Evolutionary conservation across 208 protist species (phyloP).

Genomic region (Wallacemonas sp.): DNA sequence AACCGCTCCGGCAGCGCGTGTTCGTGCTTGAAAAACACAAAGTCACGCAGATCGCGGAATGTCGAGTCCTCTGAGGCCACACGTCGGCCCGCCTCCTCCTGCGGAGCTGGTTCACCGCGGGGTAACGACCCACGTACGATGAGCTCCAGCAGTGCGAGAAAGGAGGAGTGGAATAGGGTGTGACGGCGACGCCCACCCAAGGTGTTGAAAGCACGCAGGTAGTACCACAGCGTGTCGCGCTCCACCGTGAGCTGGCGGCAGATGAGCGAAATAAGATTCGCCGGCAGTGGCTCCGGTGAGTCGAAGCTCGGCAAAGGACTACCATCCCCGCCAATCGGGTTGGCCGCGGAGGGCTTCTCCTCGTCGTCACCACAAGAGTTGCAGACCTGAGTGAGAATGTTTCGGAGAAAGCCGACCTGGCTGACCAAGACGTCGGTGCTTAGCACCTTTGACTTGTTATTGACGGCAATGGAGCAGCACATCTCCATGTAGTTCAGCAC

Average conservation of each 20-base stretch:
- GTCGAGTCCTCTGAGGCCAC: conserved; percentile 26
- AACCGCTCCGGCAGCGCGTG: conserved; percentile 39
- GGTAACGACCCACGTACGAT: conserved; percentile 22
- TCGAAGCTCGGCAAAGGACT: conserved; percentile 33
- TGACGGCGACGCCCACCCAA: conserved; percentile 48
- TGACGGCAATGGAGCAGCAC: conserved; percentile 35
- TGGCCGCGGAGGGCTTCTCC: neutral
- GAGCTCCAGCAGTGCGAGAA: conserved; percentile 47
- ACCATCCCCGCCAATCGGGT: conserved; percentile 6
- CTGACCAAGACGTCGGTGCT: conserved; percentile 54
- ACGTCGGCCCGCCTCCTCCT: neutral
- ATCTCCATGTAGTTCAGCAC: conserved; percentile 58
- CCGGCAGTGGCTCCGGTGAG: conserved; percentile 28
- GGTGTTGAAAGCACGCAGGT: conserved; percentile 52
- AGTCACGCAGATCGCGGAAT: conserved; percentile 59
- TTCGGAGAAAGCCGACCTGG: conserved; percentile 56
- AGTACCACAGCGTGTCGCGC: conserved; percentile 49
- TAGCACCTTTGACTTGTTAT: conserved; percentile 22
- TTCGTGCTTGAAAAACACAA: conserved; percentile 52
- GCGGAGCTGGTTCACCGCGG: neutral
- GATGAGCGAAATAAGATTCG: conserved; percentile 28
- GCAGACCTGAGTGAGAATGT: conserved; percentile 34
- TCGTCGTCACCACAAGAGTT: neutral
- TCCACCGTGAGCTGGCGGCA: conserved; percentile 65
- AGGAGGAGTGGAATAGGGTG: conserved; percentile 66